Evolutionary conservation across 176 grass and related monocot species (phyloP).

Genomic region (Aegilops sharonensis): DNA sequence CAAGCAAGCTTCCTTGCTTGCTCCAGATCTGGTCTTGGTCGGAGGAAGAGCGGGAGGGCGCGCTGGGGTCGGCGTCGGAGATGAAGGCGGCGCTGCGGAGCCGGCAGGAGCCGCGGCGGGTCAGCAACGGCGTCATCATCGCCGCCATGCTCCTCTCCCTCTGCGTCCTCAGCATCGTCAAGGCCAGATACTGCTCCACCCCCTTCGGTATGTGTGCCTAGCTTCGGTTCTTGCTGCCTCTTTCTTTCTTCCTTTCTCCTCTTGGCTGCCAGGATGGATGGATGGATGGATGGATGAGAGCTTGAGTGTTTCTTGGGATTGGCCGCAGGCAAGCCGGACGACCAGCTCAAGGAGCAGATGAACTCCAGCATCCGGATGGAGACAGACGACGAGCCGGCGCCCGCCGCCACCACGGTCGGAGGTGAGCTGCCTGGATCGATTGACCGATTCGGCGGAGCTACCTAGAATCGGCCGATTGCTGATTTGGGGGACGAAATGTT

Average conservation of each 20-base stretch:
- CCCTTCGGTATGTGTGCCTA: conserved; percentile 34
- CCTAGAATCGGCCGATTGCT: not conserved
- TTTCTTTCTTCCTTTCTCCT: too few species aligned
- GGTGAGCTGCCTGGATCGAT: conserved; percentile 7
- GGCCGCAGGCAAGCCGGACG: conserved; percentile 46
- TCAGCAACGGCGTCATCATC: conserved; percentile 67
- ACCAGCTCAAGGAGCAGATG: conserved; percentile 58
- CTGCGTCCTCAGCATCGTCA: conserved; percentile 70
- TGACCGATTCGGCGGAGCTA: not conserved
- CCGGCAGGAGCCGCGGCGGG: conserved; percentile 56
- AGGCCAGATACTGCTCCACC: conserved; percentile 63
- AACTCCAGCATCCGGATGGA: conserved; percentile 48
- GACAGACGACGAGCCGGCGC: conserved; percentile 24
- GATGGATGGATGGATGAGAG: not conserved
- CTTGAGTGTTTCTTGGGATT: not conserved
- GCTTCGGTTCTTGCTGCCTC: too few species aligned
- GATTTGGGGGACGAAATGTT: not conserved
- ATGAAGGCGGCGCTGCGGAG: conserved; percentile 68
- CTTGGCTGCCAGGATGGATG: not conserved
- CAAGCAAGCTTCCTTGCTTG: not conserved
- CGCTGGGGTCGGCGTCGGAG: conserved; percentile 47
- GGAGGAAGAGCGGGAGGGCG: not conserved
- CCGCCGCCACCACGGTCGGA: conserved; percentile 27
- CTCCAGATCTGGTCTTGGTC: conserved; percentile 10
- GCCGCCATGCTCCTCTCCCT: conserved; percentile 70